Evolutionary conservation across 441 rosid species (phyloP).

Genomic region (Biscutella laevigata): DNA sequence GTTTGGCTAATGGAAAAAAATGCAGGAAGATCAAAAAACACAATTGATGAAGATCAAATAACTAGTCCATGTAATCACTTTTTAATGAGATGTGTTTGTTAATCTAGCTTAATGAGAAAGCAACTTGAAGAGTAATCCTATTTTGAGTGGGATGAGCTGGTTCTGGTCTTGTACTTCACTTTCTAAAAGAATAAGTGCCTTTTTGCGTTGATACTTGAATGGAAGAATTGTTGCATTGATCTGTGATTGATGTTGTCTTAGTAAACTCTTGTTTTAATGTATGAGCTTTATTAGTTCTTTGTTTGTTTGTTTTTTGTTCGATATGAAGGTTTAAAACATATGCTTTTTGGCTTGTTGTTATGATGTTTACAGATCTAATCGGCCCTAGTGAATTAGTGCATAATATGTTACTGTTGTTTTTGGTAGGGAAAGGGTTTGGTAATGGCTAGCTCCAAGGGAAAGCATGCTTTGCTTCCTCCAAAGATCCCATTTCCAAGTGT

Average conservation of each 20-base stretch:
- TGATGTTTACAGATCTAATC: background rate
- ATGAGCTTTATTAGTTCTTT: background rate
- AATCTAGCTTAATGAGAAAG: conserved; percentile 16
- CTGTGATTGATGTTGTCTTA: background rate
- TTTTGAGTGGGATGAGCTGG: conserved; percentile 2
- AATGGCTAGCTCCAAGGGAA: conserved; percentile 84
- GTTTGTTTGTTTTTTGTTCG: background rate
- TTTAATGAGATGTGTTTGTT: background rate
- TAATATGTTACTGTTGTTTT: background rate
- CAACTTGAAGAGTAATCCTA: background rate
- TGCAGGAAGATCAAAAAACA: background rate
- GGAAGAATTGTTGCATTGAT: conserved; percentile 3
- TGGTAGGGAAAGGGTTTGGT: conserved; percentile 33
- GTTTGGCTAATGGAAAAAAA: background rate
- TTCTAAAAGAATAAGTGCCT: background rate
- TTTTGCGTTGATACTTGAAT: no score
- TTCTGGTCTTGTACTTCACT: conserved; percentile 2
- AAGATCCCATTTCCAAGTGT: conserved; percentile 78
- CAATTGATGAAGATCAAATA: background rate
- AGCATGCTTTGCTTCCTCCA: conserved; percentile 85
- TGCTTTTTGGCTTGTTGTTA: background rate
- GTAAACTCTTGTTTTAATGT: background rate
- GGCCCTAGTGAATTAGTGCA: background rate
- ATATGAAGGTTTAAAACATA: background rate
- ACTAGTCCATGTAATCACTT: background rate